A percentile compares a stretch with the other conserved stretches of the same genome.
These are phyloP conservation scores for Arabidopsis thaliana DNA, from an alignment of 345 rosid genomes.

Conservation along the genomic window DNA sequence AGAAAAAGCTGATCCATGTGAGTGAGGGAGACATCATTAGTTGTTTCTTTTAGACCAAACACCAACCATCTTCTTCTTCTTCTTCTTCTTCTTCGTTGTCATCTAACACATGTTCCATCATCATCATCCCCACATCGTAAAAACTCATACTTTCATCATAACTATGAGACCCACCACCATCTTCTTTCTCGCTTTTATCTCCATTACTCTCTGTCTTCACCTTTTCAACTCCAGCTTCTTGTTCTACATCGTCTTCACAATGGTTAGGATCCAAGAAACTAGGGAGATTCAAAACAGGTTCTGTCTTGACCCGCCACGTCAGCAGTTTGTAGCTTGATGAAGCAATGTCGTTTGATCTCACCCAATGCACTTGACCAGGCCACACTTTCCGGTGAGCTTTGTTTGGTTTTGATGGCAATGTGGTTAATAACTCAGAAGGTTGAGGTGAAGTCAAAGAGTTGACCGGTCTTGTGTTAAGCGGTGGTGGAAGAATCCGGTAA, in stretches of 20 bases:
- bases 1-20: conserved; percentile 30
- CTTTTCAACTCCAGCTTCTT: conserved; percentile 10
- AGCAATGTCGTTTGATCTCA: conserved; percentile 51
- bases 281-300: conserved; percentile 38
- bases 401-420: conserved; percentile 51
- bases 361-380: conserved; percentile 51
- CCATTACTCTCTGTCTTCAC: not conserved
- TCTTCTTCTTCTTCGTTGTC: conserved; percentile 60
- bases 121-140: conserved; percentile 49
- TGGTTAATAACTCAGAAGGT: conserved; percentile 53
- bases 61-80: conserved; percentile 66
- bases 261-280: conserved; percentile 49
- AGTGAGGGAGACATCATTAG: conserved; percentile 36
- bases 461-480: conserved; percentile 50
- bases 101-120: conserved; percentile 44
- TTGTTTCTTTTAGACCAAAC: conserved; percentile 49
- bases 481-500: conserved; percentile 53
- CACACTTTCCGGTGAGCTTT: conserved; percentile 68
- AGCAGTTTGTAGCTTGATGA: conserved; percentile 45
- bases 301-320: conserved; percentile 55
- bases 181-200: conserved; percentile 13
- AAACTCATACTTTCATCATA: conserved; percentile 38
- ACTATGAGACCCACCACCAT: conserved; percentile 34
- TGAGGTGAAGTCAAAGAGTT: conserved; percentile 51
- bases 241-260: conserved; percentile 24